Percentiles rank a stretch among this genome's conserved stretches.
Evolutionary conservation across 352 stramenopile species (phyloP).

Genomic region (Pythium brassicae): DNA sequence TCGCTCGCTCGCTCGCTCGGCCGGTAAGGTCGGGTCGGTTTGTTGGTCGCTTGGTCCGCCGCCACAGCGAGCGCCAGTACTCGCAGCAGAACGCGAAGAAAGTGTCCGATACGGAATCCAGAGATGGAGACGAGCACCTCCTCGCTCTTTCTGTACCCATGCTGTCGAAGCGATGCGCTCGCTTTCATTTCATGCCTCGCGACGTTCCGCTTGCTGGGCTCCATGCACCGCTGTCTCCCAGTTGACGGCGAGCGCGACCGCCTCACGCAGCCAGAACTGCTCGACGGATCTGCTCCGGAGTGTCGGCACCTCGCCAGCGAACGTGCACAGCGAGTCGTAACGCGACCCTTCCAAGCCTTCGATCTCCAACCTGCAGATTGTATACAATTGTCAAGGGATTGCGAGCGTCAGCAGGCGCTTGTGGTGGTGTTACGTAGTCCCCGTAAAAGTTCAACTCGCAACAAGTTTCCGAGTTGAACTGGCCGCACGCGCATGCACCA

Average conservation of each 20-base stretch:
- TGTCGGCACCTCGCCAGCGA: background rate
- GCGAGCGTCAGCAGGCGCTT: too few relatives aligned
- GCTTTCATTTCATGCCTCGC: too few relatives aligned
- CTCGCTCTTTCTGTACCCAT: background rate
- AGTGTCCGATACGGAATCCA: too few relatives aligned
- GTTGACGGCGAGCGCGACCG: slow-evolving; percentile 3
- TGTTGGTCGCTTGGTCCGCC: too few relatives aligned
- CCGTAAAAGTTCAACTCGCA: too few relatives aligned
- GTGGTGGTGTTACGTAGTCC: too few relatives aligned
- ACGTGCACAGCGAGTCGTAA: background rate
- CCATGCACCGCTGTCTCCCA: background rate
- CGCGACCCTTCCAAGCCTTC: background rate
- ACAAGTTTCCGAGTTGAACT: too few relatives aligned
- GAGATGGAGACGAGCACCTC: background rate
- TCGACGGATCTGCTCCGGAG: background rate
- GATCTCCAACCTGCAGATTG: slow-evolving; percentile 1
- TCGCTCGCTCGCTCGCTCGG: background rate
- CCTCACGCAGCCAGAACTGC: slow-evolving; percentile 6
- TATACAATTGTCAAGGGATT: too few relatives aligned
- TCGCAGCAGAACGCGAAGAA: too few relatives aligned
- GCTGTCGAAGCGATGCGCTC: background rate
- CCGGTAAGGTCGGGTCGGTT: too few relatives aligned
- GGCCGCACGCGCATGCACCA: slow-evolving; percentile 7
- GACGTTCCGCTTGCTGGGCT: too few relatives aligned
- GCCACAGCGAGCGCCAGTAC: too few relatives aligned